Evolutionary conservation across 805 yeast species (phyloP).

Genomic region (Sporopachydermia quercuum): DNA sequence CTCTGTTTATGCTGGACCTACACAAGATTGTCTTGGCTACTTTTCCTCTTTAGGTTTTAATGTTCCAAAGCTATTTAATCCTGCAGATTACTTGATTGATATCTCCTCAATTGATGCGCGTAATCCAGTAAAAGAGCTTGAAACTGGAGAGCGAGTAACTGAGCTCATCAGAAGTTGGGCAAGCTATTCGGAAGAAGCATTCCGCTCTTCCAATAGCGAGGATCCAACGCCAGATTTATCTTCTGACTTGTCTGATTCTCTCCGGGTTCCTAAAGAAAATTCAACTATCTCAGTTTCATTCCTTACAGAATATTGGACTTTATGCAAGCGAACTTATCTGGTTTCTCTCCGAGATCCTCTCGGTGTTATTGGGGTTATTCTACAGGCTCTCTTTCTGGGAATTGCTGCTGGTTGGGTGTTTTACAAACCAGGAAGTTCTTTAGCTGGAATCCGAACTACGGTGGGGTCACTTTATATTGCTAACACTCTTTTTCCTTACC

Average conservation of each 20-base stretch:
- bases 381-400: constrained; percentile 39
- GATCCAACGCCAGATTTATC: background rate
- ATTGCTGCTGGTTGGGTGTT: constrained; percentile 66
- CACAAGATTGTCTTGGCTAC: constrained; percentile 27
- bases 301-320: constrained; percentile 26
- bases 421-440: constrained; percentile 40
- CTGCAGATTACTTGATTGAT: constrained; percentile 48
- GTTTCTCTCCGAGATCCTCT: constrained; percentile 36
- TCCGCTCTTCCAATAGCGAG: too few relatives aligned
- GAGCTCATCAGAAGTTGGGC: constrained; percentile 26
- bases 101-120: constrained; percentile 41
- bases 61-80: constrained; percentile 35
- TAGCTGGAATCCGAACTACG: constrained; percentile 51
- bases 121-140: constrained; percentile 20
- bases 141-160: constrained; percentile 21
- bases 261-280: background rate
- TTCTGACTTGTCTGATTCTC: background rate
- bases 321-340: constrained; percentile 30
- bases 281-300: constrained; percentile 18
- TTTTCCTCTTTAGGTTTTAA: constrained; percentile 31
- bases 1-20: constrained; percentile 32
- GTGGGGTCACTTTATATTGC: constrained; percentile 38
- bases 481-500: constrained; percentile 38
- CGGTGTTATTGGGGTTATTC: constrained; percentile 28
- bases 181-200: constrained; percentile 6